Percentiles rank a stretch among this genome's conserved stretches.
Conservation (phyloP, 306 rosid species). For the Crotalaria pallida region DNA sequence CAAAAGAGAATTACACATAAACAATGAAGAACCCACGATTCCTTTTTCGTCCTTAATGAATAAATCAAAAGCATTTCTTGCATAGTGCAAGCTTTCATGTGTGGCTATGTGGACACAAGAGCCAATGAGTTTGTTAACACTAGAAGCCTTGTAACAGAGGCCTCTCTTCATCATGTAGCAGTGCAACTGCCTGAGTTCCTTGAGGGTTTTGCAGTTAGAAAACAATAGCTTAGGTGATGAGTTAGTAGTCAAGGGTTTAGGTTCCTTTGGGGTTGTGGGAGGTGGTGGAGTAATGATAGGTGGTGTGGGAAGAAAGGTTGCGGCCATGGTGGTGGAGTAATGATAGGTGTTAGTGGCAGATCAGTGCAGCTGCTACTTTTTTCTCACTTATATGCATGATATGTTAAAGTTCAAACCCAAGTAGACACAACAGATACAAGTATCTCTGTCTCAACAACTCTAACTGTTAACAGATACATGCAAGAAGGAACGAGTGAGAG, state of each 20-base stretch:
- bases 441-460: no score
- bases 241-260: slow-evolving; percentile 19
- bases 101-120: slow-evolving; percentile 50
- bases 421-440: no score
- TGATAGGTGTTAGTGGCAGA: background rate
- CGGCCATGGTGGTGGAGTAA: slow-evolving; percentile 28
- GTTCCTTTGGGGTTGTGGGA: slow-evolving; percentile 26
- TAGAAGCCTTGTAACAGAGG: slow-evolving; percentile 24
- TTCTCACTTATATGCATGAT: no score
- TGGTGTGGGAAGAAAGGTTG: slow-evolving; percentile 30
- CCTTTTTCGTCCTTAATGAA: slow-evolving; percentile 29
- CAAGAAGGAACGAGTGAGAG: no score
- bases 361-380: background rate
- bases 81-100: slow-evolving; percentile 47
- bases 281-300: slow-evolving; percentile 19
- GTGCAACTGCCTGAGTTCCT: slow-evolving; percentile 55
- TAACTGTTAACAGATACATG: no score
- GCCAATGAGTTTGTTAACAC: slow-evolving; percentile 40
- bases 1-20: slow-evolving; percentile 48
- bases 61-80: slow-evolving; percentile 35
- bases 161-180: slow-evolving; percentile 52
- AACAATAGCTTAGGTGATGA: slow-evolving; percentile 30
- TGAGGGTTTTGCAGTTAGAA: slow-evolving; percentile 46
- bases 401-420: no score
- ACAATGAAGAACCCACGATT: slow-evolving; percentile 29